A percentile compares a stretch with the other conserved stretches of the same genome.
These are phyloP conservation scores for Babesia ovis DNA, from an alignment of 169 alveolate species.

Conservation along the genomic window DNA sequence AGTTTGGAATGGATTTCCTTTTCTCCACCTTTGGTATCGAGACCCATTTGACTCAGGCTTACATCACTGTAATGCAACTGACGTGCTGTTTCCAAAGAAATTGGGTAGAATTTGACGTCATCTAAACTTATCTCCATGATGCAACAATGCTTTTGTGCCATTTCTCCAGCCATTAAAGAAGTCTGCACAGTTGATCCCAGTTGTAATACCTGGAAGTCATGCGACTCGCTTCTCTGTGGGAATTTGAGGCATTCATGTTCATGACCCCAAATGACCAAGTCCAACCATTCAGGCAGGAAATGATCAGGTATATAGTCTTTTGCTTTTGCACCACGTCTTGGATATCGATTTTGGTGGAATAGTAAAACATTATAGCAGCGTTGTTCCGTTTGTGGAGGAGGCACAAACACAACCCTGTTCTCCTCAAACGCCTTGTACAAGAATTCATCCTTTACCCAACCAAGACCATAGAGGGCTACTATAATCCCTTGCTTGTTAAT, in stretches of 20 bases:
- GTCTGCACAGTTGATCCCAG: constrained; percentile 94
- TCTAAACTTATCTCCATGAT: constrained; percentile 82
- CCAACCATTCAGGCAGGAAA: constrained; percentile 58
- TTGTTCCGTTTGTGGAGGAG: constrained; percentile 76
- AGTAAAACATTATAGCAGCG: constrained; percentile 90
- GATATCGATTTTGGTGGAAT: constrained; percentile 91
- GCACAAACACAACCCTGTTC: constrained; percentile 83
- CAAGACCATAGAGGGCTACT: constrained; percentile 94
- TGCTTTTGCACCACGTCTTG: constrained; percentile 39
- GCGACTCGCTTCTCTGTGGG: constrained; percentile 76
- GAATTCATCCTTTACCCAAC: constrained; percentile 93
- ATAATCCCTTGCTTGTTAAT: constrained; percentile 86
- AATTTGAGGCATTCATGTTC: constrained; percentile 92
- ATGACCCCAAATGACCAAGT: constrained; percentile 83
- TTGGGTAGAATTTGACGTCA: constrained; percentile 85
- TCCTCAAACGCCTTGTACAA: constrained; percentile 87
- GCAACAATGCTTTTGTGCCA: constrained; percentile 88
- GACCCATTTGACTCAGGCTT: constrained; percentile 15
- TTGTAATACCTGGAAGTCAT: constrained; percentile 86
- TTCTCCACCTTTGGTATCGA: not conserved
- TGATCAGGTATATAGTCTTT: constrained; percentile 41
- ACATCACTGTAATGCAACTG: constrained; percentile 78
- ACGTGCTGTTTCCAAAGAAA: constrained; percentile 85
- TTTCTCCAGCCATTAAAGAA: constrained; percentile 88
- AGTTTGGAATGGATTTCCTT: constrained; percentile 7